Conservation (phyloP, 2,329 filamentous ascomycete genomes). For the Trichoderma sp. region DNA sequence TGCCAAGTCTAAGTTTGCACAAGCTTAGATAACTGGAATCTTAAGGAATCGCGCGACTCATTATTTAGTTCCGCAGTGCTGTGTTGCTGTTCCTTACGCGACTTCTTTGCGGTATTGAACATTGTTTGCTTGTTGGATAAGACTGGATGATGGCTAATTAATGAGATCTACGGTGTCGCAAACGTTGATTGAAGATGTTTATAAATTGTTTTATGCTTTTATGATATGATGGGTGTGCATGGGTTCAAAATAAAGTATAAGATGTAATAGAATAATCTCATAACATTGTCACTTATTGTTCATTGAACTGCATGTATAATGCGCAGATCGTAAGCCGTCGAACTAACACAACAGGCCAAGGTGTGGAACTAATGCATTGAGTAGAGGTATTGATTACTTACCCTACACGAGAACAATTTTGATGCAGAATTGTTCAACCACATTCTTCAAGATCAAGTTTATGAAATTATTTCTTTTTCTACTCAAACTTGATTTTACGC, state of each 20-base stretch:
- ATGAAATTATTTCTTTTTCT: too few relatives aligned
- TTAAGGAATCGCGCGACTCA: not conserved
- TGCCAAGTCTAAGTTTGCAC: not conserved
- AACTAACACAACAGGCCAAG: too few relatives aligned
- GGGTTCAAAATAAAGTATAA: not conserved
- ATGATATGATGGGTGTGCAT: not conserved
- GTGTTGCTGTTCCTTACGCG: not conserved
- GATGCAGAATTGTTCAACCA: too few relatives aligned
- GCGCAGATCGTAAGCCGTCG: not conserved
- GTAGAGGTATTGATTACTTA: too few relatives aligned
- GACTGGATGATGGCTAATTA: not conserved
- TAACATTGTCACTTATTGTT: not conserved
- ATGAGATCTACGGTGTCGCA: not conserved
- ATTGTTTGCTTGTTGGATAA: not conserved
- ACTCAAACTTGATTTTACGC: not conserved
- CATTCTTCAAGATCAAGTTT: too few relatives aligned
- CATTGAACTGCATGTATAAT: not conserved
- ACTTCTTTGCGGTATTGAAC: not conserved
- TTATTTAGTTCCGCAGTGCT: not conserved
- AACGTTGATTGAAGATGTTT: not conserved
- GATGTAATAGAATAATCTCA: not conserved
- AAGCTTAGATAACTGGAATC: not conserved
- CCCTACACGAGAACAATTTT: too few relatives aligned
- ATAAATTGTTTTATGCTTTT: not conserved
- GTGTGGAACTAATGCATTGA: not conserved